Conservation (phyloP, 495 filamentous ascomycete species). For the Xylaria flabelliformis region DNA sequence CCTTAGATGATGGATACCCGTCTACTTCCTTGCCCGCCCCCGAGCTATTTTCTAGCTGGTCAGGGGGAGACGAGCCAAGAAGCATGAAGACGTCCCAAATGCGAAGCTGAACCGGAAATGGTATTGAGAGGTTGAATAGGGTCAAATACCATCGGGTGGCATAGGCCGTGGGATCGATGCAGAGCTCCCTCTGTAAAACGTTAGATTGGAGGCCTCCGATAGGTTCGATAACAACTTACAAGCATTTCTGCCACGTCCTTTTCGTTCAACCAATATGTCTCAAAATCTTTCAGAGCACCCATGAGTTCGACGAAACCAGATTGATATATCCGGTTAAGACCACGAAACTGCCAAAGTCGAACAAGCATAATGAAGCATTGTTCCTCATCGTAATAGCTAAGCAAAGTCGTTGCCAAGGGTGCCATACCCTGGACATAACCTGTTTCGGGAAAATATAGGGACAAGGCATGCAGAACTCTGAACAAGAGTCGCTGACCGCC, state of each 20-base stretch:
- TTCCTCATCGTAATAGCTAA: constrained; percentile 98
- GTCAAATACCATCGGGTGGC: constrained; percentile 98
- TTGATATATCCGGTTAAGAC: constrained; percentile 83
- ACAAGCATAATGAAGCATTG: constrained; percentile 94
- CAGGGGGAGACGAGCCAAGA: constrained; percentile 61
- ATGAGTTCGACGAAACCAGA: constrained; percentile 88
- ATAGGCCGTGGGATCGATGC: constrained; percentile 87
- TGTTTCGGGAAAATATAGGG: constrained; percentile 86
- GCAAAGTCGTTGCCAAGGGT: constrained; percentile 85
- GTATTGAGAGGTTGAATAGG: constrained; percentile 96
- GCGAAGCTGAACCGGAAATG: constrained; percentile 94
- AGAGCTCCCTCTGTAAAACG: constrained; percentile 68
- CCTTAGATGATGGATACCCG: constrained; percentile 44
- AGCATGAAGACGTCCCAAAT: constrained; percentile 99
- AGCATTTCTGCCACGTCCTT: constrained; percentile 78
- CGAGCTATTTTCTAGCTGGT: constrained; percentile 12
- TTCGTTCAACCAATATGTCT: constrained; percentile 79
- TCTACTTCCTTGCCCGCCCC: constrained; percentile 25
- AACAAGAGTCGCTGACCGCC: constrained; percentile 92
- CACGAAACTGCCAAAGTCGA: constrained; percentile 86
- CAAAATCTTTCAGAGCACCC: constrained; percentile 86
- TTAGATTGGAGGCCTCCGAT: constrained; percentile 25
- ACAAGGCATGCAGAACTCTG: constrained; percentile 88
- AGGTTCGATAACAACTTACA: constrained; percentile 58
- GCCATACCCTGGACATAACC: constrained; percentile 99